A percentile compares a stretch with the other conserved stretches of the same genome.
Conservation (phyloP, 2,329 filamentous ascomycete genomes). For the Paraphoma sp. region DNA sequence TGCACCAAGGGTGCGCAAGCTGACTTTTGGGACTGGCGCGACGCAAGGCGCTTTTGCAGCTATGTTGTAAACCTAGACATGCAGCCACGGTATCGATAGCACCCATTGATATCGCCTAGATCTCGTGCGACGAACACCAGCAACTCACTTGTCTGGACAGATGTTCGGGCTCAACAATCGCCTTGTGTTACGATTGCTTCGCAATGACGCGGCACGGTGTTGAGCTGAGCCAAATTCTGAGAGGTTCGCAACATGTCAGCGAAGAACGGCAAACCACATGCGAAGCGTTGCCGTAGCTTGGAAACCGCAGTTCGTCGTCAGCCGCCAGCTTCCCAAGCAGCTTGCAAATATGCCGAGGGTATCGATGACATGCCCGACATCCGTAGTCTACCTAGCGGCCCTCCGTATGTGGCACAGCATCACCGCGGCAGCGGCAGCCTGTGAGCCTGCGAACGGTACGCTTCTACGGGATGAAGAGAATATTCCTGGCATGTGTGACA, state of each 20-base stretch:
- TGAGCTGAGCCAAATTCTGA: background rate
- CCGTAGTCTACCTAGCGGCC: slow-evolving; percentile 5
- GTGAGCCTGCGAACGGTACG: slow-evolving; percentile 15
- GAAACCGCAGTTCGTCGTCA: slow-evolving; percentile 16
- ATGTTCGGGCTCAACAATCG: slow-evolving; percentile 4
- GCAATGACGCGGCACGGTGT: too few species aligned
- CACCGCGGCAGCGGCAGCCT: slow-evolving; percentile 19
- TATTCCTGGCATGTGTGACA: slow-evolving; percentile 22
- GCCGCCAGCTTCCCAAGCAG: slow-evolving; percentile 2
- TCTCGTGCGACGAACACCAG: background rate
- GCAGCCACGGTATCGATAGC: slow-evolving; percentile 28
- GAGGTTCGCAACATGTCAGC: background rate
- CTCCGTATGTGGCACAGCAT: slow-evolving; percentile 19
- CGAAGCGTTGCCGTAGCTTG: slow-evolving; percentile 9
- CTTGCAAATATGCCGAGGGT: background rate
- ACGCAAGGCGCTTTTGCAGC: slow-evolving; percentile 9
- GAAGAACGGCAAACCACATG: slow-evolving; percentile 2
- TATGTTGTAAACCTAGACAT: slow-evolving; percentile 21
- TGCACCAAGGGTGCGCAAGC: slow-evolving; percentile 1
- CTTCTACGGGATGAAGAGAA: slow-evolving; percentile 18
- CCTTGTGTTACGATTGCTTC: background rate
- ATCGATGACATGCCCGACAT: slow-evolving; percentile 2
- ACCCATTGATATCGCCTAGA: slow-evolving; percentile 8
- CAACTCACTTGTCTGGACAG: slow-evolving; percentile 21
- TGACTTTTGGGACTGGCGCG: background rate